A percentile compares a stretch with the other conserved stretches of the same genome.
Conservation (phyloP, 352 stramenopile genomes). For the Globisporangium spinosum region DNA sequence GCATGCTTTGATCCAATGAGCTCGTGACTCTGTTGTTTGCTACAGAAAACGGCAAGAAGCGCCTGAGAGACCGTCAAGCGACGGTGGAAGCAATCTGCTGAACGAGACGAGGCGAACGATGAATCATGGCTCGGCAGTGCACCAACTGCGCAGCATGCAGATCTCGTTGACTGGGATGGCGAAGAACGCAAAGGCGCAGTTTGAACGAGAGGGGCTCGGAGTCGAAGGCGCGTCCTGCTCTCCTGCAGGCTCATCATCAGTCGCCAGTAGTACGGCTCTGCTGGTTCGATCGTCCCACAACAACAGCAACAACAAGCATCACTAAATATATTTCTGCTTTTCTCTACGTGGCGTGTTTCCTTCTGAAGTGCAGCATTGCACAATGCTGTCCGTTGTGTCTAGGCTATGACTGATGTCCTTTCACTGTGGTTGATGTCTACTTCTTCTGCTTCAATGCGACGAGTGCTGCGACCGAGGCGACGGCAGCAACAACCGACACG, state of each 20-base stretch:
- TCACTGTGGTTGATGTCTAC: slow-evolving; percentile 5
- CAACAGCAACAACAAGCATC: slow-evolving; percentile 38
- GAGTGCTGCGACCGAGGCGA: slow-evolving; percentile 31
- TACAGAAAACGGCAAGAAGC: slow-evolving; percentile 40
- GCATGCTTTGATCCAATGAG: neutral
- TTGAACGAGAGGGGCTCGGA: slow-evolving; percentile 28
- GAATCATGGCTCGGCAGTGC: slow-evolving; percentile 43
- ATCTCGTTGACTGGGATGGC: slow-evolving; percentile 16
- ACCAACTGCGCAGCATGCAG: slow-evolving; percentile 44
- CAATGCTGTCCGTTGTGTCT: neutral
- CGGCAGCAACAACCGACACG: slow-evolving; percentile 36
- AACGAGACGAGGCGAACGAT: slow-evolving; percentile 35
- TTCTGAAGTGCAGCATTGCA: neutral
- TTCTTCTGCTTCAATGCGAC: slow-evolving; percentile 52
- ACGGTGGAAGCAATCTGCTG: slow-evolving; percentile 8
- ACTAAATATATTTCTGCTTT: slow-evolving; percentile 20
- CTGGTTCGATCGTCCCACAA: slow-evolving; percentile 31
- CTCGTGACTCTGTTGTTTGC: neutral
- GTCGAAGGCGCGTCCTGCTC: slow-evolving; percentile 38
- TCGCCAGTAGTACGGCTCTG: slow-evolving; percentile 25
- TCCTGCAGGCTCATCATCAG: neutral
- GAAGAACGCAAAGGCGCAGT: slow-evolving; percentile 16
- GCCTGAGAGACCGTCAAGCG: slow-evolving; percentile 6
- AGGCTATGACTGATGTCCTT: slow-evolving; percentile 6
- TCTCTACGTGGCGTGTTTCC: neutral